Evolutionary conservation across 208 protist species (phyloP).

Genomic region (Crithidia thermophila): DNA sequence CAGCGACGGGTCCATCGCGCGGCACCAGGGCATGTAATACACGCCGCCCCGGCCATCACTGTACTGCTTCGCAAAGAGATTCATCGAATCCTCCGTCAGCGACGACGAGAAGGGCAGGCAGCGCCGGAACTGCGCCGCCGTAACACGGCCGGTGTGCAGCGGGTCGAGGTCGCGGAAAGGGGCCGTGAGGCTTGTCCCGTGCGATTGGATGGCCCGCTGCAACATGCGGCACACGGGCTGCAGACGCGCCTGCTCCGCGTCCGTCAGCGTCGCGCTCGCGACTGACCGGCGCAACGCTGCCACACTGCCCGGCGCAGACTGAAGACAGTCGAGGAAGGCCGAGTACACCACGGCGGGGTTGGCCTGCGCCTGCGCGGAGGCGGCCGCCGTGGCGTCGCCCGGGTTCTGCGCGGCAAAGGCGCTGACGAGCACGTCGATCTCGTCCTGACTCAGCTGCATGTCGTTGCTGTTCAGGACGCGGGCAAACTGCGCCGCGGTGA

Average conservation of each 20-base stretch:
- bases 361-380: background rate
- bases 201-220: slow-evolving; percentile 45
- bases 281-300: slow-evolving; percentile 19
- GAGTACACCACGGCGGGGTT: slow-evolving; percentile 46
- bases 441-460: slow-evolving; percentile 53
- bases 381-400: background rate
- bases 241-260: slow-evolving; percentile 52
- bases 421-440: slow-evolving; percentile 37
- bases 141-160: slow-evolving; percentile 73
- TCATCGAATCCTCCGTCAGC: slow-evolving; percentile 30
- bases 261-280: slow-evolving; percentile 34
- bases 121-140: slow-evolving; percentile 65
- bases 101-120: slow-evolving; percentile 54
- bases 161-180: slow-evolving; percentile 84
- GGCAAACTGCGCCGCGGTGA: slow-evolving; percentile 80
- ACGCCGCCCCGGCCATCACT: slow-evolving; percentile 69
- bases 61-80: slow-evolving; percentile 77
- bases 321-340: slow-evolving; percentile 50
- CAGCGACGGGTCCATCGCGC: slow-evolving; percentile 52
- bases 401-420: slow-evolving; percentile 32
- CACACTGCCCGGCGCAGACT: slow-evolving; percentile 28
- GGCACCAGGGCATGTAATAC: slow-evolving; percentile 80
- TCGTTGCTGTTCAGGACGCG: slow-evolving; percentile 63
- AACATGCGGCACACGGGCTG: slow-evolving; percentile 37
- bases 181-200: slow-evolving; percentile 49